Evolutionary conservation across 371 early-diverging fungal genomes (phyloP).

Genomic region (Chytridium lagenaria): DNA sequence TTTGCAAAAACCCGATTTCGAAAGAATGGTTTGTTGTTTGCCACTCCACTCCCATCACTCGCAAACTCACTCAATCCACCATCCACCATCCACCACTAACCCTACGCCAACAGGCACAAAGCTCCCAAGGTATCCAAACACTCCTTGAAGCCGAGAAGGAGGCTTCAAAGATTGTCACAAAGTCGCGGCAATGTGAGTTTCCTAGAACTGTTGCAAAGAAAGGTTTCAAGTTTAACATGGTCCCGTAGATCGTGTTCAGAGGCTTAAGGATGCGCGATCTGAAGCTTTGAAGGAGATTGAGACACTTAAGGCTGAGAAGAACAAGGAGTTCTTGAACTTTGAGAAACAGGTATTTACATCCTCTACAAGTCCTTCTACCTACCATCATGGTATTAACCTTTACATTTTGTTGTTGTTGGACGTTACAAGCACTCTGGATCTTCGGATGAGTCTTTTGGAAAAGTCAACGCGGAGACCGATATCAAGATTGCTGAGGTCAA

Average conservation of each 20-base stretch:
- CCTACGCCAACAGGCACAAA: constrained; percentile 34
- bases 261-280: constrained; percentile 91
- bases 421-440: constrained; percentile 74
- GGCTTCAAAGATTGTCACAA: constrained; percentile 87
- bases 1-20: no score
- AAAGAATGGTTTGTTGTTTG: no score
- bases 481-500: constrained; percentile 73
- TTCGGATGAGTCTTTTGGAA: constrained; percentile 69
- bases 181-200: constrained; percentile 83
- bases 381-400: constrained; percentile 1
- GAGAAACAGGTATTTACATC: constrained; percentile 82
- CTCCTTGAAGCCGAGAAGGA: constrained; percentile 67
- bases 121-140: constrained; percentile 57
- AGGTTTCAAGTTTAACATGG: background rate
- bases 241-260: constrained; percentile 82
- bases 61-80: background rate
- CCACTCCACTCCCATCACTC: no score
- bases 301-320: constrained; percentile 82
- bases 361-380: background rate
- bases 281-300: constrained; percentile 95
- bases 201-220: background rate
- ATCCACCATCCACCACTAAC: background rate
- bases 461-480: constrained; percentile 82
- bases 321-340: constrained; percentile 78
- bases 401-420: constrained; percentile 1